Evolutionary conservation across 768 basidiomycete species (phyloP), one percentile per base, ranked within the genome.

Genomic region (Tricholoma hemisulphureum): DNA sequence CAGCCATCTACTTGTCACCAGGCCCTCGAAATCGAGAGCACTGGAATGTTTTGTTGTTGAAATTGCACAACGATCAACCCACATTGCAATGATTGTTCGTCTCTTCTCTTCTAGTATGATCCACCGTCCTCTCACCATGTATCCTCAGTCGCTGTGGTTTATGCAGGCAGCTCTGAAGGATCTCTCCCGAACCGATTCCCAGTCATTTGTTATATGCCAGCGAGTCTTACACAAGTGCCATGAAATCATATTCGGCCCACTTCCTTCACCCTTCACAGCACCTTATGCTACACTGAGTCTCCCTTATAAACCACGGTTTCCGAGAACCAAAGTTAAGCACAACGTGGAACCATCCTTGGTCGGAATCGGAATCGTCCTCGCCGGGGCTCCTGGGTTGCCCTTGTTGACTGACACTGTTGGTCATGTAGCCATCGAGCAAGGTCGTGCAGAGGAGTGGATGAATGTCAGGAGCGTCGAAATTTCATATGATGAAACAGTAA

Each of bases 151-250:
- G 0, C 75, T 99, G 45, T 98, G 96, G 95, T 97, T 95, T 74
- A 95, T 98, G 89, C 97, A 98, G 83, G 93, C 96, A 14, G 86
- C 91, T 24, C 79, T 99, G 18, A 85, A 84, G 57, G 97, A 99
- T 71, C 79, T 98, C 7, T 82, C 87, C 45, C 79, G 76, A 13
- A 81, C 85, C 52, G 82, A 85, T 49, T 87, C 93, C 2, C 82
- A 76, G 41, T 92, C 94, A 1, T 98, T 98, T 73, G 76, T 84
- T 49, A 89, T 96, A 57, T 98, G 97, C 71, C 93, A 95, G 72
- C 85, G 96, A 59, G 85, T 95, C 35, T 76, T 98, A 58, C 91
- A 91, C 70, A 83, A 83, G 70, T 95, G 95, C 67, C 95, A 98
- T 73, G 90, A 95, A 75, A 95, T 98, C 71, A 96, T 99, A 66